Evolutionary conservation across 2,329 filamentous ascomycete genomes (phyloP).

Genomic region (Teratosphaeria pseudoeucalypti): DNA sequence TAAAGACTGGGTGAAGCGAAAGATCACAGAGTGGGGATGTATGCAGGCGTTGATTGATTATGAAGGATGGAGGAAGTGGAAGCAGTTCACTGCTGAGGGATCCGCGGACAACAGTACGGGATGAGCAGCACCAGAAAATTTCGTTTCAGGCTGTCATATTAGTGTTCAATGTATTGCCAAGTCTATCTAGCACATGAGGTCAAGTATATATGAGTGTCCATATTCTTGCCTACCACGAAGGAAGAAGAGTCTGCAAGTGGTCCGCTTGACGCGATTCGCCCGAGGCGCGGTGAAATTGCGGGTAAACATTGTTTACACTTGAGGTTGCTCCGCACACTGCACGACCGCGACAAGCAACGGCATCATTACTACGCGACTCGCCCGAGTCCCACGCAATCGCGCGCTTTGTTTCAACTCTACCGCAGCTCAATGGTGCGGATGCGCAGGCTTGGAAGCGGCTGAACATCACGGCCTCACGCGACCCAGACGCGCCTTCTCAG

Average conservation of each 20-base stretch:
- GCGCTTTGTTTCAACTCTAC: conserved; percentile 1
- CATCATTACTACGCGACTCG: conserved; percentile 12
- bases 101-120: conserved; percentile 5
- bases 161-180: neutral
- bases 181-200: no score
- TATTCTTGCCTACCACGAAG: no score
- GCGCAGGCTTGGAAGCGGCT: conserved; percentile 1
- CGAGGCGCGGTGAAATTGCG: neutral
- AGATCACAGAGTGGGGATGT: conserved; percentile 98
- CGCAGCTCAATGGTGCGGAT: conserved; percentile 1
- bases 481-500: conserved; percentile 8
- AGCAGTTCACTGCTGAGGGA: conserved; percentile 52
- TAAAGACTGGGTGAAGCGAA: conserved; percentile 92
- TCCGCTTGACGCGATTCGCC: neutral
- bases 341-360: conserved; percentile 1
- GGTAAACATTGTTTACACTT: neutral
- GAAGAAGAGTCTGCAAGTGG: no score
- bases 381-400: conserved; percentile 8
- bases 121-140: neutral
- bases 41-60: conserved; percentile 99
- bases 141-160: neutral
- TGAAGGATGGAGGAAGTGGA: conserved; percentile 96
- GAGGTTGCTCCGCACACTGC: neutral
- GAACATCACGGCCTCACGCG: conserved; percentile 3
- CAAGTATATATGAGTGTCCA: no score